Conservation (phyloP, 768 basidiomycete species). For the Leccinum obscurum region DNA sequence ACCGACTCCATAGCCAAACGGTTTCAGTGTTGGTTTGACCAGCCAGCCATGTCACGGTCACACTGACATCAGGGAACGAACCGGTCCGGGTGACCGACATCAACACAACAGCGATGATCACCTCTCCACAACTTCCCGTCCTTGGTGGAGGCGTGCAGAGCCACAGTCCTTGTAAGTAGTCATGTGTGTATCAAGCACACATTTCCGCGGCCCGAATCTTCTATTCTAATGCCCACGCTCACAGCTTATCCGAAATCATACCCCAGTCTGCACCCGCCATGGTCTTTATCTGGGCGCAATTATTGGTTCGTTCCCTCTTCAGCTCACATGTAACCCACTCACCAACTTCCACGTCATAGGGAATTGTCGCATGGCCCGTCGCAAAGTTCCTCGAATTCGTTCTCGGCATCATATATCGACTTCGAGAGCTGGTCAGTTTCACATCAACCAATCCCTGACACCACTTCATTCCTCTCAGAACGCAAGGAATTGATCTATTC, state of each 20-base stretch:
- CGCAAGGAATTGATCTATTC: conserved; percentile 82
- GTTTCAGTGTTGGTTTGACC: too few species aligned
- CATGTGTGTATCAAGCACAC: conserved; percentile 55
- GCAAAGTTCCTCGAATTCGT: conserved; percentile 73
- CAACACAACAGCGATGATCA: too few species aligned
- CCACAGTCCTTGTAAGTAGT: conserved; percentile 82
- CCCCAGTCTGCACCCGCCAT: conserved; percentile 92
- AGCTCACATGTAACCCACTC: background rate
- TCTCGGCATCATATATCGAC: conserved; percentile 87
- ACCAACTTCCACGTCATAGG: conserved; percentile 40
- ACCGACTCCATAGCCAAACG: too few species aligned
- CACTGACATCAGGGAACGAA: too few species aligned
- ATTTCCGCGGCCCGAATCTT: background rate
- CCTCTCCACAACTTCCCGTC: conserved; percentile 38
- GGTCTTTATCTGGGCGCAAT: conserved; percentile 87
- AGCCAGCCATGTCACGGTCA: too few species aligned
- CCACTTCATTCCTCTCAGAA: conserved; percentile 39
- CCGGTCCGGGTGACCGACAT: too few species aligned
- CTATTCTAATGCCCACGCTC: conserved; percentile 2
- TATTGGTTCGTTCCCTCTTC: conserved; percentile 45
- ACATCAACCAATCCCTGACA: background rate
- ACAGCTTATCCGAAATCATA: conserved; percentile 87
- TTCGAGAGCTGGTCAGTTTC: conserved; percentile 54
- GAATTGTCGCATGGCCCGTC: conserved; percentile 79
- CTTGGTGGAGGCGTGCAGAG: conserved; percentile 78